Evolutionary conservation across 2,329 filamentous ascomycete species (phyloP).

Genomic region (Diaporthe sp.): DNA sequence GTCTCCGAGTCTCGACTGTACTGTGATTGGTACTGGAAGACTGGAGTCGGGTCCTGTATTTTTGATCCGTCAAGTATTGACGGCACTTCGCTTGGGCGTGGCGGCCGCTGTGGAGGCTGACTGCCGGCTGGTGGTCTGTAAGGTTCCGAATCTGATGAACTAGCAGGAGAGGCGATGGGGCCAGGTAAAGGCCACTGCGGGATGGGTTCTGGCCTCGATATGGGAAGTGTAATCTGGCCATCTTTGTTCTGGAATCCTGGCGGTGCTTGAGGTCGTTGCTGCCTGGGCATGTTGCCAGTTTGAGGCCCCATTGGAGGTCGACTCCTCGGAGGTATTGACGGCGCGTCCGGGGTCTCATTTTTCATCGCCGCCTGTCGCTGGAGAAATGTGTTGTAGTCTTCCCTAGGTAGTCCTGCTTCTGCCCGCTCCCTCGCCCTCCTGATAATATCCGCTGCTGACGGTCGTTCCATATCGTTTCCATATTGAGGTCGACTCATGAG

Average conservation of each 20-base stretch:
- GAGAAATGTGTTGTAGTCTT: conserved; percentile 48
- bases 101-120: conserved; percentile 70
- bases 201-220: conserved; percentile 66
- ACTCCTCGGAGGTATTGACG: conserved; percentile 49
- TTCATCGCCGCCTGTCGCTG: conserved; percentile 42
- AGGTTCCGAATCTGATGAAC: conserved; percentile 53
- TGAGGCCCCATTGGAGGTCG: conserved; percentile 45
- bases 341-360: conserved; percentile 46
- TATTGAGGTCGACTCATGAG: conserved; percentile 70
- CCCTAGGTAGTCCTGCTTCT: conserved; percentile 56
- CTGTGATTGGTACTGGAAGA: conserved; percentile 63
- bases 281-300: conserved; percentile 45
- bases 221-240: conserved; percentile 59
- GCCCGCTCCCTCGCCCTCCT: conserved; percentile 68
- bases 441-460: conserved; percentile 63
- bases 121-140: conserved; percentile 67
- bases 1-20: conserved; percentile 53
- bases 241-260: conserved; percentile 54
- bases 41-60: conserved; percentile 68
- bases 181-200: conserved; percentile 69
- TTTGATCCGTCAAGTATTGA: conserved; percentile 70
- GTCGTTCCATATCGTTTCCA: conserved; percentile 67
- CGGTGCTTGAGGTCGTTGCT: conserved; percentile 52
- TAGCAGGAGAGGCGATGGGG: conserved; percentile 53
- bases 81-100: conserved; percentile 71